Evolutionary conservation across 2,329 filamentous ascomycete species (phyloP).

Genomic region (Apiospora malaysiana): DNA sequence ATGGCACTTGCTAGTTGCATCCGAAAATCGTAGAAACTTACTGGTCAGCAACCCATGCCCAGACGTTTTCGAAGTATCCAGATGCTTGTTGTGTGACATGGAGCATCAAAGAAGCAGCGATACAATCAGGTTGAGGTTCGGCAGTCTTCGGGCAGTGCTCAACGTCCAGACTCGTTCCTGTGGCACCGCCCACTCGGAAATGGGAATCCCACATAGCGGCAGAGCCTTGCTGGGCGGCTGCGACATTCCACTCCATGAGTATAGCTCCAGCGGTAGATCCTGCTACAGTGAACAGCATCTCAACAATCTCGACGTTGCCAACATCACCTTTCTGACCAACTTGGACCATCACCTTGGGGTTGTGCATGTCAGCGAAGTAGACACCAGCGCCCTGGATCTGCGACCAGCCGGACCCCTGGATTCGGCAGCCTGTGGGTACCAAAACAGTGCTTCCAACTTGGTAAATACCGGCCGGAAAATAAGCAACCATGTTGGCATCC

Average conservation of each 20-base stretch:
- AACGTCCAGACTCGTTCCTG: constrained; percentile 68
- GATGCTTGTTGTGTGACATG: constrained; percentile 51
- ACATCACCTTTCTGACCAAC: constrained; percentile 66
- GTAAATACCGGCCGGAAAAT: constrained; percentile 39
- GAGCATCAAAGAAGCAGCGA: constrained; percentile 60
- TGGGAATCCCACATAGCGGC: constrained; percentile 72
- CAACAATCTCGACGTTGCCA: constrained; percentile 71
- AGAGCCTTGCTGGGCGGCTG: constrained; percentile 53
- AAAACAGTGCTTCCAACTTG: constrained; percentile 39
- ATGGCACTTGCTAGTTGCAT: not conserved
- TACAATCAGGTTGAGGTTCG: constrained; percentile 59
- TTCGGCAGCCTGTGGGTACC: constrained; percentile 65
- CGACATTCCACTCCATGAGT: constrained; percentile 75
- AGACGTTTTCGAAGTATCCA: constrained; percentile 59
- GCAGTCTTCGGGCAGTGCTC: constrained; percentile 61
- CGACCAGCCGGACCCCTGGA: constrained; percentile 72
- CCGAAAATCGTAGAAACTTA: constrained; percentile 39
- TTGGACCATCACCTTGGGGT: constrained; percentile 70
- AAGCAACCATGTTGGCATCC: constrained; percentile 23
- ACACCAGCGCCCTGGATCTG: constrained; percentile 65
- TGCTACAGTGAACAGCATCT: constrained; percentile 70
- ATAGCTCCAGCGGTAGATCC: constrained; percentile 73
- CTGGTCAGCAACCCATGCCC: constrained; percentile 74
- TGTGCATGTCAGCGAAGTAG: constrained; percentile 63
- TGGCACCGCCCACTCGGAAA: constrained; percentile 74